Percentiles rank a stretch among this genome's conserved stretches.
Conservation (phyloP, 1,139 yeast genomes). For the Blastobotrys proliferans region DNA sequence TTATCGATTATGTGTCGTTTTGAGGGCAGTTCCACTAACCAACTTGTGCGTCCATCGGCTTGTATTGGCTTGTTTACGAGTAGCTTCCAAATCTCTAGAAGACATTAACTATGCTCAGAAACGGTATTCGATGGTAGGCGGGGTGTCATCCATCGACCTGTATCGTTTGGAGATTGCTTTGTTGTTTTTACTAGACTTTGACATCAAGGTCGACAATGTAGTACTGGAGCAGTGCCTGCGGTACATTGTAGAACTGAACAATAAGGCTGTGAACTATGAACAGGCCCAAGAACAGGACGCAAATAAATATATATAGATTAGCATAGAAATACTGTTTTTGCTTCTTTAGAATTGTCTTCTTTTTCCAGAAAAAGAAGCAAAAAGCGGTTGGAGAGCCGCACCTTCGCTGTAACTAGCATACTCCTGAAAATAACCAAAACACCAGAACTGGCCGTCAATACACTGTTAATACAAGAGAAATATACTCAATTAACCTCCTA, state of each 20-base stretch:
- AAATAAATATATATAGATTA: too few relatives aligned
- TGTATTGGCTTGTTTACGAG: constrained; percentile 45
- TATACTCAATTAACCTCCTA: too few relatives aligned
- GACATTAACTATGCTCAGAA: constrained; percentile 49
- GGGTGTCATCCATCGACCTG: constrained; percentile 44
- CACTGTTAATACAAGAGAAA: too few relatives aligned
- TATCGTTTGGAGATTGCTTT: constrained; percentile 47
- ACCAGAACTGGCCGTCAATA: too few relatives aligned
- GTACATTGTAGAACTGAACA: constrained; percentile 13
- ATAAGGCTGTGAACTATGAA: not conserved
- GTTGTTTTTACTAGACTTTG: constrained; percentile 38
- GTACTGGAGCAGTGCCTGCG: constrained; percentile 27
- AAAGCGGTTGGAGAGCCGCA: too few relatives aligned
- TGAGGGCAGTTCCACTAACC: constrained; percentile 37
- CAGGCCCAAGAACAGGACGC: not conserved
- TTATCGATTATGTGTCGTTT: constrained; percentile 34
- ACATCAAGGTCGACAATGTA: constrained; percentile 33
- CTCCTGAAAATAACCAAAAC: too few relatives aligned
- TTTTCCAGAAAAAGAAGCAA: too few relatives aligned
- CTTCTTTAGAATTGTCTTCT: too few relatives aligned
- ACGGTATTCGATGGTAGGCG: constrained; percentile 51
- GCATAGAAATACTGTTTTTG: too few relatives aligned
- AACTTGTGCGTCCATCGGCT: constrained; percentile 45
- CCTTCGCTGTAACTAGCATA: too few relatives aligned
- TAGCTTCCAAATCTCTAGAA: constrained; percentile 50